phyloP scores from a whole-genome alignment of 2,329 filamentous ascomycete species.

The Ophiostoma fasciatum region DNA sequence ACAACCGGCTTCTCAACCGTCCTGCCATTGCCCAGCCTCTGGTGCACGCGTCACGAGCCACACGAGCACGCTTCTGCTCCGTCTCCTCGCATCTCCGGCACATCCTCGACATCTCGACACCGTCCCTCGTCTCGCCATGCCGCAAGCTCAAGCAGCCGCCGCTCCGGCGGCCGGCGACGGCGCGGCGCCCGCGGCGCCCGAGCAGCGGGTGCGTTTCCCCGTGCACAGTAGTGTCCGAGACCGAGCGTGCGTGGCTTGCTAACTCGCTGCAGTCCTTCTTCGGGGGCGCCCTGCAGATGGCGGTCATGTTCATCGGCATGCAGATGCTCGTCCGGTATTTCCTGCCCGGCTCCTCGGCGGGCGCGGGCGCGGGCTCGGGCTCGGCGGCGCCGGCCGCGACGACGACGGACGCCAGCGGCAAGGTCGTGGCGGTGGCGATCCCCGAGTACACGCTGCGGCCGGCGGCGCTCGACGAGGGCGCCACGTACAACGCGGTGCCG shows the following conservation, averaged over 20 bases:
- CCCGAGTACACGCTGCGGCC: conserved; percentile 53
- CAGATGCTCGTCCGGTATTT: conserved; percentile 43
- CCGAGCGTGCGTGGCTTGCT: too few relatives aligned
- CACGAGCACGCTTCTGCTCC: too few relatives aligned
- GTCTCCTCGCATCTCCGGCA: too few relatives aligned
- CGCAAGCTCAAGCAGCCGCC: conserved; percentile 7
- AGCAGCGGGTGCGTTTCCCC: conserved; percentile 3
- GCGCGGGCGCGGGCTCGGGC: conserved; percentile 22
- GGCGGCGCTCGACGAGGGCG: conserved; percentile 42
- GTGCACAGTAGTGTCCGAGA: too few relatives aligned
- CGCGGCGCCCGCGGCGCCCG: too few relatives aligned
- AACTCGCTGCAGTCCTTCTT: conserved; percentile 19
- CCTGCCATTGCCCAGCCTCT: too few relatives aligned
- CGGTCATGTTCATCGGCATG: conserved; percentile 42
- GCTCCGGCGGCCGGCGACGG: too few relatives aligned
- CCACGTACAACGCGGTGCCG: conserved; percentile 49
- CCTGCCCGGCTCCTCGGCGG: too few relatives aligned
- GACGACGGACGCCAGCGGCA: conserved; percentile 35
- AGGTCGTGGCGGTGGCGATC: conserved; percentile 39
- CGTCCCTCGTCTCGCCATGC: too few relatives aligned
- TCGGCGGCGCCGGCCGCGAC: conserved; percentile 29
- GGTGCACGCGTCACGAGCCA: too few relatives aligned
- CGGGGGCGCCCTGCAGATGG: conserved; percentile 35
- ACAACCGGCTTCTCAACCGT: too few relatives aligned
- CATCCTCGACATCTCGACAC: too few relatives aligned